phyloP scores from a whole-genome alignment of 352 stramenopile genomes.

The Phytophthora litchii region DNA sequence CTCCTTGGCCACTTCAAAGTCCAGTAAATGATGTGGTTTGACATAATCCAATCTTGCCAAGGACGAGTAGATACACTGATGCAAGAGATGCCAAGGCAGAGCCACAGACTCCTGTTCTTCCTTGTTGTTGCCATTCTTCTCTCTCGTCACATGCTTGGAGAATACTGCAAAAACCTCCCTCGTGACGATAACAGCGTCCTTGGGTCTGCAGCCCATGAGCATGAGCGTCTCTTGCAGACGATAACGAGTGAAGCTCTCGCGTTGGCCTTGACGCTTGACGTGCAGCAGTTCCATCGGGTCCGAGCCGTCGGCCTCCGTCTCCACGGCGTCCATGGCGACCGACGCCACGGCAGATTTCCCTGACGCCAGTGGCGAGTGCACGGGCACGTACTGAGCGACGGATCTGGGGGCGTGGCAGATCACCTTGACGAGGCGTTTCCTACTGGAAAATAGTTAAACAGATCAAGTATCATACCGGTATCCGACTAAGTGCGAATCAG shows the following conservation, averaged over 20 bases:
- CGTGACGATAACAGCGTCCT: constrained; percentile 78
- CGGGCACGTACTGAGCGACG: constrained; percentile 11
- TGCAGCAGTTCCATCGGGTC: constrained; percentile 85
- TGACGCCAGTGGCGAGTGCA: constrained; percentile 5
- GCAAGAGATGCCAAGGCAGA: constrained; percentile 75
- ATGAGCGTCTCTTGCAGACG: constrained; percentile 87
- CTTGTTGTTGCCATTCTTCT: constrained; percentile 17
- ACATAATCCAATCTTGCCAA: constrained; percentile 82
- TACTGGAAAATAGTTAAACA: constrained; percentile 11
- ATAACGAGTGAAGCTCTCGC: constrained; percentile 83
- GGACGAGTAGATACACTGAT: constrained; percentile 84
- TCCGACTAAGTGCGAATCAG: constrained; percentile 11
- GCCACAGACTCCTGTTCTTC: constrained; percentile 19
- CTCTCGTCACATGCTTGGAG: constrained; percentile 49
- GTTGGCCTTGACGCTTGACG: constrained; percentile 52
- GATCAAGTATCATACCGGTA: not conserved
- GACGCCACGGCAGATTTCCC: constrained; percentile 2
- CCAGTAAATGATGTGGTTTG: constrained; percentile 84
- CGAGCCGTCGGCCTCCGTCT: constrained; percentile 57
- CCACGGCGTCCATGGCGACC: constrained; percentile 54
- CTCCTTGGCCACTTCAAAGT: constrained; percentile 86
- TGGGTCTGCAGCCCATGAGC: constrained; percentile 85
- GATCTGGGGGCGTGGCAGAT: constrained; percentile 15
- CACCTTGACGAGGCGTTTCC: constrained; percentile 28
- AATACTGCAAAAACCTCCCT: constrained; percentile 70